These are phyloP conservation scores for Geum urbanum DNA, from an alignment of 306 rosid species.

Conservation along the genomic window DNA sequence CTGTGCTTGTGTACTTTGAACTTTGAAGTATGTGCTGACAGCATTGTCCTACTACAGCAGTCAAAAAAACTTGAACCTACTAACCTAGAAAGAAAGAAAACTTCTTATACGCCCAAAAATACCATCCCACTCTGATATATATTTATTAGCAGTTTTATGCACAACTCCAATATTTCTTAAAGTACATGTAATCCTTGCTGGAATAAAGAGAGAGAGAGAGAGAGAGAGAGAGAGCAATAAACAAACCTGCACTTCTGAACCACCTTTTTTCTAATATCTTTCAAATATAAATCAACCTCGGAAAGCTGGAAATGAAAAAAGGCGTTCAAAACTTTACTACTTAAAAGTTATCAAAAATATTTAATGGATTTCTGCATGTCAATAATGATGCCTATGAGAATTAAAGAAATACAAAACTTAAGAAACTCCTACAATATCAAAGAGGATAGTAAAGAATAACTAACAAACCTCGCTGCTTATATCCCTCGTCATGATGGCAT, in stretches of 20 bases:
- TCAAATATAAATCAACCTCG: conserved; percentile 57
- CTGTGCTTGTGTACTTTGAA: not conserved
- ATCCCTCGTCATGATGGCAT: conserved; percentile 67
- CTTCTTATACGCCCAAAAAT: not conserved
- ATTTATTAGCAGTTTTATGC: not conserved
- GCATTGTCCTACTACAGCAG: not conserved
- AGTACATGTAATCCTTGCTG: not conserved
- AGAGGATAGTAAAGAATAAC: conserved; percentile 17
- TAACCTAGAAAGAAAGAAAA: not conserved
- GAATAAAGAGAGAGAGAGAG: not conserved
- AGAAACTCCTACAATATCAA: not conserved
- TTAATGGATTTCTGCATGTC: not conserved
- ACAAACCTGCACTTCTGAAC: conserved; percentile 79
- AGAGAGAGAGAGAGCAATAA: not conserved
- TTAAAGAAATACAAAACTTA: not conserved
- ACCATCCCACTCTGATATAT: not conserved
- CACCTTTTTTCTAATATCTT: conserved; percentile 60
- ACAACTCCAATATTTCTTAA: not conserved
- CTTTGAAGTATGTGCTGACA: not conserved
- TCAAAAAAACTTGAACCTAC: not conserved
- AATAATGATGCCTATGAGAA: not conserved
- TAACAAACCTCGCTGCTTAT: conserved; percentile 63
- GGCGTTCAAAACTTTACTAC: not conserved
- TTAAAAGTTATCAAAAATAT: not conserved
- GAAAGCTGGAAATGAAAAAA: conserved; percentile 46